phyloP scores from a whole-genome alignment of 2,329 filamentous ascomycete species.

The Microascus cirrosus region DNA sequence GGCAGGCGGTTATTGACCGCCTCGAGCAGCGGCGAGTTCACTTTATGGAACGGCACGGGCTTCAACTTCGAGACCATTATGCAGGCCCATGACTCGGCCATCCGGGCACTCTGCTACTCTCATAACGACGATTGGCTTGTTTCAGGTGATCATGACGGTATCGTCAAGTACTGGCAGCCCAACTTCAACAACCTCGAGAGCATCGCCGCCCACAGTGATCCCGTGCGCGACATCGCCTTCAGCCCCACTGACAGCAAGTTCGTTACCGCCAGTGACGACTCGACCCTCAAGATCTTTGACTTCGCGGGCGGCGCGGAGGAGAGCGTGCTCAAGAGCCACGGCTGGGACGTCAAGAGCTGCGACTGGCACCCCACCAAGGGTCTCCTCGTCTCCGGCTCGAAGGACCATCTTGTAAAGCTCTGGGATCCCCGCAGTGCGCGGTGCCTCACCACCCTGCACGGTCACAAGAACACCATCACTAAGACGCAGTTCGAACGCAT shows the following conservation, averaged over 20 bases:
- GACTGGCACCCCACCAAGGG: slow-evolving; percentile 98
- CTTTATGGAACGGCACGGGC: slow-evolving; percentile 94
- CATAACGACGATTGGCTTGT: slow-evolving; percentile 96
- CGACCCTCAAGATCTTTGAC: slow-evolving; percentile 88
- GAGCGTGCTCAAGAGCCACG: slow-evolving; percentile 78
- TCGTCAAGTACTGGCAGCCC: slow-evolving; percentile 97
- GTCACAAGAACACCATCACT: slow-evolving; percentile 94
- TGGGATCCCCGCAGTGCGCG: slow-evolving; percentile 93
- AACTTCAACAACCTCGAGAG: slow-evolving; percentile 99
- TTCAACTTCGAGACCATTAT: slow-evolving; percentile 99
- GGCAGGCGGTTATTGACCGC: slow-evolving; percentile 84
- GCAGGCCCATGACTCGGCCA: slow-evolving; percentile 88
- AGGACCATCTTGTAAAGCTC: slow-evolving; percentile 93
- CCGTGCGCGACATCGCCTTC: slow-evolving; percentile 85
- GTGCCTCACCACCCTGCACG: slow-evolving; percentile 86
- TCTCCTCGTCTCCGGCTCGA: slow-evolving; percentile 87
- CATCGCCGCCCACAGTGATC: slow-evolving; percentile 80
- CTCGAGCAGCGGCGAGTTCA: slow-evolving; percentile 95
- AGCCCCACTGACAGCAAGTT: slow-evolving; percentile 93
- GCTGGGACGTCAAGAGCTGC: slow-evolving; percentile 94
- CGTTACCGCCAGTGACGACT: slow-evolving; percentile 90
- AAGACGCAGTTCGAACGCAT: slow-evolving; percentile 84
- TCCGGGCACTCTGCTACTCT: slow-evolving; percentile 76
- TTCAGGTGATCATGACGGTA: slow-evolving; percentile 87
- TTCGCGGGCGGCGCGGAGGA: slow-evolving; percentile 82